Evolutionary conservation across 495 filamentous ascomycete species (phyloP), one percentile per base, ranked within the genome.

Genomic region (Wilcoxina mikolae): DNA sequence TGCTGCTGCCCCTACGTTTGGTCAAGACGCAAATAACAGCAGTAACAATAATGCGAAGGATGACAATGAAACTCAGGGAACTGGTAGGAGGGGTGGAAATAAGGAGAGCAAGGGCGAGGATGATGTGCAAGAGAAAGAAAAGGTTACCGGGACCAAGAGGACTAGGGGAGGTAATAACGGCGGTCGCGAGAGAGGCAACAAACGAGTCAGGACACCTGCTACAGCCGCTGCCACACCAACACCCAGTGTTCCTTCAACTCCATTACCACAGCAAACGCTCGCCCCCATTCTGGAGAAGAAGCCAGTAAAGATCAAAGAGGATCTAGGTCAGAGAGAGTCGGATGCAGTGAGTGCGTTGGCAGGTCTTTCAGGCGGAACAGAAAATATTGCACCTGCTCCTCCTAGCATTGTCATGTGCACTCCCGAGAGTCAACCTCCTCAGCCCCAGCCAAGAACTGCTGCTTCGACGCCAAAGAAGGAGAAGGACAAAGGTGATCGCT

Each of bases 1-100:
- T 48, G 80, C 80, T 46, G 83, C 83, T 18, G 83, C 83, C 1
- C 83, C 83, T 4, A 79, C 74, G 0, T 87, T 87, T 69, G 83
- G 82, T 20, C 76, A 79, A 29, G 74, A 66, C 33, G 33, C 47
- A 18, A 61, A 42, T 27, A 61, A 71, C 25, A 55, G 53, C 29
- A 25, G 29, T 38, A 54, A 28, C 24, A 45, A 45, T 27, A 18
- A 24, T 23, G 12, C n/a, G 49, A 39, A n/a, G 27, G 46, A 49
- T 20, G 46, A 49, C 15, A 29, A 29, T 23, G 38, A 48, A 23
- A 57, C 44, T 24, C 26, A 38, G 4, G 54, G 38, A 11, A 31
- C 41, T 9, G 57, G 51, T 12, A 54, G 61, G 48, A 44, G 61
- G 39, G 62, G 52, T 7, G 49, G 20, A 23, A 44, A 35, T 4